Evolutionary conservation across 1,139 yeast species (phyloP), one percentile per base, ranked within the genome.

Genomic region (Geotrichum bryndzae): DNA sequence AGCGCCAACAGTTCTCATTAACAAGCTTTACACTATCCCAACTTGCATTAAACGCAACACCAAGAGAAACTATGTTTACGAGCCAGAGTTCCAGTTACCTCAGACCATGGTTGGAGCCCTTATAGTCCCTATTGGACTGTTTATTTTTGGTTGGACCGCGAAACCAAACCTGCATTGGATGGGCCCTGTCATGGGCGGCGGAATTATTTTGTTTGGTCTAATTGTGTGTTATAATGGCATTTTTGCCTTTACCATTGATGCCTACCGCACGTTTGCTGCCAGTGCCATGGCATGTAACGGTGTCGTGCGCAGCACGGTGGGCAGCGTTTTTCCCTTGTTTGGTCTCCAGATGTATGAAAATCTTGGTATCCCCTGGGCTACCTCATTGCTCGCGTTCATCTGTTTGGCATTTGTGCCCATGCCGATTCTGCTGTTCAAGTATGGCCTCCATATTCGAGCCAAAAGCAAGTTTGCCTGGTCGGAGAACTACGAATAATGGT

Each of bases 111-210:
- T 81, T 59, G 90, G 94, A 29, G 83, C 85, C 87, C 68, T 88
- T 91, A 91, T 78, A 87, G 70, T 82, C 71, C 84, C 85, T 0
- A 63, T 74, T 52, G 81, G 84, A 2, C 66, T 82, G 29, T 77
- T 82, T 60, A 72, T 82, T 10, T 80, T 82, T 67, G 84, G 80
- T 1, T 83, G 86, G 86, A 75, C 84, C 84, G 88, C 65, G 87
- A 95, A 95, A 77, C 88, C 68, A 1, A 65, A 70, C 1, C 83
- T 89, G 29, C 96, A 88, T 72, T 90, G 96, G 95, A 85, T 88
- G 76, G 90, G 84, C 11, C 91, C 96, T 13, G 79, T 86, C 53
- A 83, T 88, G 38, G 85, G 92, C 0, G 92, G 90, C 64, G 81
- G 84, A 51, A 87, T 90, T 46, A 87, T 88, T 70, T 92, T 92